A percentile compares a stretch with the other conserved stretches of the same genome.
These are phyloP conservation scores for Vitis hybrid DNA, from an alignment of 177 flowering plant species.

Conservation along the genomic window DNA sequence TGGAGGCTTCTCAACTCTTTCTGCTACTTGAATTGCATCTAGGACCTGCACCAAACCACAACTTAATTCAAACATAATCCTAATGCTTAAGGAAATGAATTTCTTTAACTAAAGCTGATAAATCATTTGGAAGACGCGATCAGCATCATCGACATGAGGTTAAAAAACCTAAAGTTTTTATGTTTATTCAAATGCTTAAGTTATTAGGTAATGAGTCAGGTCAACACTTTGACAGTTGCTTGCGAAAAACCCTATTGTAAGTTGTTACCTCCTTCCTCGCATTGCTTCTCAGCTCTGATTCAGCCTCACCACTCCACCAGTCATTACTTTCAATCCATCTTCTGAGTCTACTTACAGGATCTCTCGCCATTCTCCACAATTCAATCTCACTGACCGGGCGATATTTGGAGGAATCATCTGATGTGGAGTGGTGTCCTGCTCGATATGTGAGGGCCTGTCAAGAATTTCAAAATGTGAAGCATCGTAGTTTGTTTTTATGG, in stretches of 20 bases:
- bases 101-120: too few species aligned
- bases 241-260: neutral
- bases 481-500: neutral
- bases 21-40: constrained; percentile 49
- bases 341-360: constrained; percentile 66
- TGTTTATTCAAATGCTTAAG: too few species aligned
- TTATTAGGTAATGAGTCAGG: too few species aligned
- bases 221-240: too few species aligned
- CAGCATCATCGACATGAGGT: too few species aligned
- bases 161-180: too few species aligned
- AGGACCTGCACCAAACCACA: constrained; percentile 28
- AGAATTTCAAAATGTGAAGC: constrained; percentile 1
- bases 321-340: constrained; percentile 78
- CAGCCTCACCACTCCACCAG: constrained; percentile 73
- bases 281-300: constrained; percentile 53
- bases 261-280: constrained; percentile 67
- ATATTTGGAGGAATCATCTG: constrained; percentile 95
- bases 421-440: constrained; percentile 91
- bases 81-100: neutral
- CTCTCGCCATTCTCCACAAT: constrained; percentile 58
- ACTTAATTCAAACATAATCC: neutral
- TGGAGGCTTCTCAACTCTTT: constrained; percentile 40
- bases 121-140: too few species aligned
- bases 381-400: constrained; percentile 76
- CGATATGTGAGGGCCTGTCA: constrained; percentile 80